A percentile compares a stretch with the other conserved stretches of the same genome.
These are phyloP conservation scores for Rosa persica DNA, from an alignment of 306 rosid genomes.

Conservation along the genomic window DNA sequence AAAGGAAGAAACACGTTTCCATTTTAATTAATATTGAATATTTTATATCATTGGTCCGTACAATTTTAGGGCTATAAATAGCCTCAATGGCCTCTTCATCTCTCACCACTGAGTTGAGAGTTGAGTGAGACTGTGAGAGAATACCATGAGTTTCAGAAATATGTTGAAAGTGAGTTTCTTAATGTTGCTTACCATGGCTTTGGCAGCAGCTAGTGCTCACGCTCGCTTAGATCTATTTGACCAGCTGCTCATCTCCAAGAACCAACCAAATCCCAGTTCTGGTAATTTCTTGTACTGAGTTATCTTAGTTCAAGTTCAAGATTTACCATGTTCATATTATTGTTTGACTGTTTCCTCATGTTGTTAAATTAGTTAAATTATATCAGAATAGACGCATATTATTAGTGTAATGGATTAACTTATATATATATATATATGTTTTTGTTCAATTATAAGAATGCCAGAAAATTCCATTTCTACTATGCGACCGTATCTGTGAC, in stretches of 20 bases:
- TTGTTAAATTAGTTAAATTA: not conserved
- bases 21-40: too few relatives aligned
- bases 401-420: not conserved
- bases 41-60: not conserved
- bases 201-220: not conserved
- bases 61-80: not conserved
- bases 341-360: not conserved
- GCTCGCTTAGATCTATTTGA: not conserved
- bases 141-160: not conserved
- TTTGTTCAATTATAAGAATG: not conserved
- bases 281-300: not conserved
- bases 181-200: not conserved
- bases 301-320: too few relatives aligned
- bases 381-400: not conserved
- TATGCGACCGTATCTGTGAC: not conserved
- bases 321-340: not conserved
- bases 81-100: not conserved
- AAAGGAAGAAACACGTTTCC: not conserved
- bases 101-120: not conserved
- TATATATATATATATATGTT: not conserved
- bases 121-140: not conserved
- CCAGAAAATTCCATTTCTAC: not conserved
- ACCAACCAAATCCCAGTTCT: not conserved
- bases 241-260: not conserved
- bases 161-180: slow-evolving; percentile 1